phyloP scores from a whole-genome alignment of 164 flowering plant genomes.

The Kalanchoe fedtschenkoi region DNA sequence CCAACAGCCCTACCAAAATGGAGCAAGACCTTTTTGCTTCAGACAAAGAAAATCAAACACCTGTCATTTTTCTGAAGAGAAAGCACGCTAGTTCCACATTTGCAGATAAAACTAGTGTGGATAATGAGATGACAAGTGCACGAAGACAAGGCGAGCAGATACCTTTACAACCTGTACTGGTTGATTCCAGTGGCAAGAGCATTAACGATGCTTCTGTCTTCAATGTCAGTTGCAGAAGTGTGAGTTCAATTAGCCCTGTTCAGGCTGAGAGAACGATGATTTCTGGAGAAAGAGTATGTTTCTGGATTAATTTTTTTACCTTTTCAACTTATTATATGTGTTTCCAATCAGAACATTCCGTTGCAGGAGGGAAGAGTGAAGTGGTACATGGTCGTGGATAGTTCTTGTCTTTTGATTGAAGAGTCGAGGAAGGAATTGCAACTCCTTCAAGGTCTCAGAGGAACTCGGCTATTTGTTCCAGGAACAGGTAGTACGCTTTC shows the following conservation, averaged over 20 bases:
- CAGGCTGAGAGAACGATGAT: too few species aligned
- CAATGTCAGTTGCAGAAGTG: too few species aligned
- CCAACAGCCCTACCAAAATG: too few species aligned
- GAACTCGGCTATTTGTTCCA: slow-evolving; percentile 74
- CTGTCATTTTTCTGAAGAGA: slow-evolving; percentile 19
- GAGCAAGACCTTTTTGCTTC: slow-evolving; percentile 21
- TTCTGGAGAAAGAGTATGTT: too few species aligned
- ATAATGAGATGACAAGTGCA: too few species aligned
- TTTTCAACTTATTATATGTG: too few species aligned
- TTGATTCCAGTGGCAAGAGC: too few species aligned
- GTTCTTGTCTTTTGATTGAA: slow-evolving; percentile 44
- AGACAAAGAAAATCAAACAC: slow-evolving; percentile 51
- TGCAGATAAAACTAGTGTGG: too few species aligned
- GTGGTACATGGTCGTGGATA: slow-evolving; percentile 83
- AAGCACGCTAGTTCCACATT: slow-evolving; percentile 11
- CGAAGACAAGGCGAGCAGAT: slow-evolving; percentile 30
- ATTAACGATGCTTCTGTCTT: too few species aligned
- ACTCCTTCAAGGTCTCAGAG: slow-evolving; percentile 74
- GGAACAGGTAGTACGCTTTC: slow-evolving; percentile 83
- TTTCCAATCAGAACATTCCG: too few species aligned
- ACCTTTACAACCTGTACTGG: slow-evolving; percentile 76
- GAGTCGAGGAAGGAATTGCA: slow-evolving; percentile 65
- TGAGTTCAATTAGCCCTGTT: too few species aligned
- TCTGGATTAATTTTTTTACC: too few species aligned
- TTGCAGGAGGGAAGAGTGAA: slow-evolving; percentile 20